These are phyloP conservation scores for Harringtonia lauricola DNA, from an alignment of 2,329 filamentous ascomycete genomes.

Conservation along the genomic window DNA sequence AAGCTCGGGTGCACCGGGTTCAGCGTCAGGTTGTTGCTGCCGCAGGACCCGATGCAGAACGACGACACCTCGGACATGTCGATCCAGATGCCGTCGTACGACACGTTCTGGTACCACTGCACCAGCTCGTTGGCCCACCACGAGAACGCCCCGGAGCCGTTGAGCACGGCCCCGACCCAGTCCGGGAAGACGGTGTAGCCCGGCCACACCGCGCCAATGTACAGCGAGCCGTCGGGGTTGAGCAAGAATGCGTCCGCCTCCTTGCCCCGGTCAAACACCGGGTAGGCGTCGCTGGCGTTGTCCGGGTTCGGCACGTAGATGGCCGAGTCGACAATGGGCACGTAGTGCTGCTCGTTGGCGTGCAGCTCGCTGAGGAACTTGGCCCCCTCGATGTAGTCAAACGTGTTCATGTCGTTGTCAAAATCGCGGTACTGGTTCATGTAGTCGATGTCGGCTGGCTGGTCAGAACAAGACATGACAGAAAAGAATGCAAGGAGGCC, in stretches of 20 bases:
- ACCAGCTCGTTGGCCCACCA: slow-evolving; percentile 55
- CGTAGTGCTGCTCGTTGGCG: slow-evolving; percentile 52
- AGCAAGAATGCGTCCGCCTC: slow-evolving; percentile 42
- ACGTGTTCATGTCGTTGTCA: slow-evolving; percentile 48
- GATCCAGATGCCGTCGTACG: slow-evolving; percentile 44
- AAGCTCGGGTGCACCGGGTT: too few species aligned
- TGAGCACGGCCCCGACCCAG: slow-evolving; percentile 46
- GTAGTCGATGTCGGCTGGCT: slow-evolving; percentile 55
- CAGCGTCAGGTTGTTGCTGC: too few species aligned
- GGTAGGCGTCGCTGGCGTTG: slow-evolving; percentile 57
- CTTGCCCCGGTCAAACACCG: slow-evolving; percentile 50
- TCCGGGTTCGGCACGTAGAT: slow-evolving; percentile 58
- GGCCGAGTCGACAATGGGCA: slow-evolving; percentile 65
- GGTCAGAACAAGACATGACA: too few species aligned
- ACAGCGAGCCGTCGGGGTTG: slow-evolving; percentile 44
- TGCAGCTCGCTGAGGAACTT: slow-evolving; percentile 54
- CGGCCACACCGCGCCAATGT: slow-evolving; percentile 61
- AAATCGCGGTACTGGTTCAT: slow-evolving; percentile 54
- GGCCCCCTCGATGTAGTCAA: slow-evolving; percentile 44
- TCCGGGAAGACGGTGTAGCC: slow-evolving; percentile 63
- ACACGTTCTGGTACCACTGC: slow-evolving; percentile 23
- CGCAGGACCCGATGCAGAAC: slow-evolving; percentile 55
- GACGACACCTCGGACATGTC: slow-evolving; percentile 44
- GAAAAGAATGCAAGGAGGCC: too few species aligned
- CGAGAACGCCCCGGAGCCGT: slow-evolving; percentile 39